Evolutionary conservation across 2,329 filamentous ascomycete species (phyloP).

Genomic region (Neodidymelliopsis sp.): DNA sequence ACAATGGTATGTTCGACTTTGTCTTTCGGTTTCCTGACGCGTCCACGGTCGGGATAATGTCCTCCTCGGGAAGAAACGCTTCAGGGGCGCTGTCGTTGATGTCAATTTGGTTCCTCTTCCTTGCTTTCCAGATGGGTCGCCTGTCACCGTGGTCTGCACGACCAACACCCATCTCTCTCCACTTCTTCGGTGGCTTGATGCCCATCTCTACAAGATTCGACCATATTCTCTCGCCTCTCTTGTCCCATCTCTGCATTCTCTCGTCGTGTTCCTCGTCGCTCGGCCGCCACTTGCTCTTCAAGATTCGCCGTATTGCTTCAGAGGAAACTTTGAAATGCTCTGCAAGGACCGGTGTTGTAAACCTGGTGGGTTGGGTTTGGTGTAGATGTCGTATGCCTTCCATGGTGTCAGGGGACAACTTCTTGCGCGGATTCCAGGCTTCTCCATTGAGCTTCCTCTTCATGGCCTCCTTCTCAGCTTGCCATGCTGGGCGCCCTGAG

Average conservation of each 20-base stretch:
- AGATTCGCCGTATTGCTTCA: constrained; percentile 85
- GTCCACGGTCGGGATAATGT: constrained; percentile 43
- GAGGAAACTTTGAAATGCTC: constrained; percentile 83
- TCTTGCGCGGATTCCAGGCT: constrained; percentile 83
- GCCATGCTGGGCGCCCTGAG: constrained; percentile 65
- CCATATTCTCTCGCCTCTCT: constrained; percentile 59
- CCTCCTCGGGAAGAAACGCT: constrained; percentile 29
- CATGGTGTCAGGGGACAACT: constrained; percentile 88
- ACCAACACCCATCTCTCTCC: constrained; percentile 56
- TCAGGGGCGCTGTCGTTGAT: constrained; percentile 36
- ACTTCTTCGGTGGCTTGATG: constrained; percentile 63
- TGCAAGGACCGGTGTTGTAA: constrained; percentile 76
- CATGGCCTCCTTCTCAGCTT: constrained; percentile 75
- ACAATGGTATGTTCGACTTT: constrained; percentile 10
- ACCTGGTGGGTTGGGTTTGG: constrained; percentile 76
- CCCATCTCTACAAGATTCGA: constrained; percentile 57
- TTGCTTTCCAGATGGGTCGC: constrained; percentile 45
- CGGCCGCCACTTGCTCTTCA: constrained; percentile 79
- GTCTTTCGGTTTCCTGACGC: constrained; percentile 20
- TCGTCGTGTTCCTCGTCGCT: constrained; percentile 55
- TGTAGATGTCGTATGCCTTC: constrained; percentile 89
- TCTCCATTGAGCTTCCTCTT: constrained; percentile 78
- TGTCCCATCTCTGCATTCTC: constrained; percentile 55
- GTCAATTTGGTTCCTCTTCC: constrained; percentile 36
- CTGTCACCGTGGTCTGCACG: constrained; percentile 35